Conservation (phyloP, 176 grass and related monocot genomes). For the Aegilops longissima region DNA sequence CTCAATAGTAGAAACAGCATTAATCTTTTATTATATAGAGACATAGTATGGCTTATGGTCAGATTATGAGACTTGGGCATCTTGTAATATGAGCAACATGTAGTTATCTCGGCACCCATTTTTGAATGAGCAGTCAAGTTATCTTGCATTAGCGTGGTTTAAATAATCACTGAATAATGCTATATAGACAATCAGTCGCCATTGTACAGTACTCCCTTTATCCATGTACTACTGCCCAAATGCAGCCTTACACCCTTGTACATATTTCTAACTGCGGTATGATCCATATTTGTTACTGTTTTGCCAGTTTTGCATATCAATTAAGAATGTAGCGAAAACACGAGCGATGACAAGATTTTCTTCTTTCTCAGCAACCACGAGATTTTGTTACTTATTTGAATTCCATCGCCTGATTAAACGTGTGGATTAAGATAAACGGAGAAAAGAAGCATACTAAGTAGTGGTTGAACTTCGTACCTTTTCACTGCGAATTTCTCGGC, state of each 20-base stretch:
- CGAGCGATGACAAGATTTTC: not conserved
- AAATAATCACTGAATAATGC: not conserved
- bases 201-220: not conserved
- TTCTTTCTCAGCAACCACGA: constrained; percentile 23
- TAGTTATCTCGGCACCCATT: constrained; percentile 3
- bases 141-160: not conserved
- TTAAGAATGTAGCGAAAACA: not conserved
- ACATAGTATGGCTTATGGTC: not conserved
- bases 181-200: constrained; percentile 2
- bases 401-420: not conserved
- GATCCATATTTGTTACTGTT: constrained; percentile 3
- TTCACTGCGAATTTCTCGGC: constrained; percentile 81
- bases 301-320: not conserved
- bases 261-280: not conserved
- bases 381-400: not conserved
- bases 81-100: not conserved
- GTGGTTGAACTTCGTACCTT: constrained; percentile 61
- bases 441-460: not conserved
- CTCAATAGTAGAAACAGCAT: not conserved
- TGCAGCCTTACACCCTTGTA: not conserved
- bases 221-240: constrained; percentile 4
- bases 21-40: not conserved
- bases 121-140: constrained; percentile 1
- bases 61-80: not conserved
- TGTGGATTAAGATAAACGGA: constrained; percentile 15